Evolutionary conservation across 805 yeast genomes (phyloP).

Genomic region (Suhomyces emberorum): DNA sequence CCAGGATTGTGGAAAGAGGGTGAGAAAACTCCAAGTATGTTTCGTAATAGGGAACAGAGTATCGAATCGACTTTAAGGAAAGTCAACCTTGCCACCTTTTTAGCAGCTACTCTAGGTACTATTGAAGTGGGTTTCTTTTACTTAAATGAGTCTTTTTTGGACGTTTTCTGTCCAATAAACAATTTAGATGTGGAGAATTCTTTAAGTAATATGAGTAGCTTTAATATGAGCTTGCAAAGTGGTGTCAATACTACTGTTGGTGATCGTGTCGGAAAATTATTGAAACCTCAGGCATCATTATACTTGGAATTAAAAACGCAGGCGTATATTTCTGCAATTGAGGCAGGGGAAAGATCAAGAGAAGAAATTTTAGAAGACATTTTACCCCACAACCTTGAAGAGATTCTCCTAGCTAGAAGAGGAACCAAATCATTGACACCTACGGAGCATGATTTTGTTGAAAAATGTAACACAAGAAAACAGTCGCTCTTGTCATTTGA

Average conservation of each 20-base stretch:
- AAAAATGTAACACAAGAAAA: slow-evolving; percentile 68
- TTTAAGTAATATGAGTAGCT: slow-evolving; percentile 32
- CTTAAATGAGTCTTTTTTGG: slow-evolving; percentile 79
- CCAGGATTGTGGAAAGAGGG: slow-evolving; percentile 70
- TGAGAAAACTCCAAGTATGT: slow-evolving; percentile 53
- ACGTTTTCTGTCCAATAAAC: slow-evolving; percentile 80
- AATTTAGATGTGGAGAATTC: slow-evolving; percentile 48
- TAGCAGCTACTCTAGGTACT: slow-evolving; percentile 82
- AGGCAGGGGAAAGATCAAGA: slow-evolving; percentile 56
- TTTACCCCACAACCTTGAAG: slow-evolving; percentile 65
- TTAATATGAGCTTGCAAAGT: slow-evolving; percentile 32
- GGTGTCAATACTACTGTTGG: slow-evolving; percentile 33
- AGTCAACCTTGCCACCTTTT: slow-evolving; percentile 82
- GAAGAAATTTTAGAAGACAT: slow-evolving; percentile 70
- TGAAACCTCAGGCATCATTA: slow-evolving; percentile 77
- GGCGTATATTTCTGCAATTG: slow-evolving; percentile 86
- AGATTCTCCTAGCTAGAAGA: slow-evolving; percentile 39
- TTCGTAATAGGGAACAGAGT: slow-evolving; percentile 59
- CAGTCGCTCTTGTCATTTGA: slow-evolving; percentile 51
- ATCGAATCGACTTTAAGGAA: slow-evolving; percentile 69
- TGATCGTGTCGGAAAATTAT: slow-evolving; percentile 51
- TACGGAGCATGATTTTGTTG: slow-evolving; percentile 74
- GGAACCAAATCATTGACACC: slow-evolving; percentile 52
- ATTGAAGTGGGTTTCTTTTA: slow-evolving; percentile 85
- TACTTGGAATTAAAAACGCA: slow-evolving; percentile 90